A percentile compares a stretch with the other conserved stretches of the same genome.
Conservation (phyloP, 78 protist species). For the Dictyostelium firmibasis region DNA sequence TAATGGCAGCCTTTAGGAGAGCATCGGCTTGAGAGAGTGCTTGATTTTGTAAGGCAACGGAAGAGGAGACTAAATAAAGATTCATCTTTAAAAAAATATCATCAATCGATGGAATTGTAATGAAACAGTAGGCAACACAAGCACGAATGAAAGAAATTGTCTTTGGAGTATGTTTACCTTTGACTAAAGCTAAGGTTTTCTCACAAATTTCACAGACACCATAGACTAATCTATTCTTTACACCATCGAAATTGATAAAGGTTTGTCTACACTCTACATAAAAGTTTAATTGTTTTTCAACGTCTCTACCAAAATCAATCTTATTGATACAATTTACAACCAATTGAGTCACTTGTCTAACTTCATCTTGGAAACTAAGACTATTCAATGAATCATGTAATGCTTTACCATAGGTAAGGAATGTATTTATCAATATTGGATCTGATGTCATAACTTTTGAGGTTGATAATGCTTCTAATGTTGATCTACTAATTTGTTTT, state of each 20-base stretch:
- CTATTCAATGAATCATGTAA: conserved; percentile 89
- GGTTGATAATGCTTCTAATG: conserved; percentile 76
- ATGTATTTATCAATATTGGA: conserved; percentile 72
- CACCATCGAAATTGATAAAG: conserved; percentile 87
- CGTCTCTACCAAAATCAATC: conserved; percentile 85
- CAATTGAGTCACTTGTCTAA: conserved; percentile 80
- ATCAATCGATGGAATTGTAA: conserved; percentile 91
- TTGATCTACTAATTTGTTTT: conserved; percentile 69
- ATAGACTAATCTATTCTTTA: conserved; percentile 71
- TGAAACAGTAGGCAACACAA: conserved; percentile 85
- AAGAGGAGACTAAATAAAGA: conserved; percentile 67
- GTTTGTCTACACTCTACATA: conserved; percentile 87
- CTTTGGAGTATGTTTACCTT: conserved; percentile 85
- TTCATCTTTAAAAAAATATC: conserved; percentile 73
- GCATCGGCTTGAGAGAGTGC: conserved; percentile 91
- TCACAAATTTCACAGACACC: conserved; percentile 65
- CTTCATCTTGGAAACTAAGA: conserved; percentile 83
- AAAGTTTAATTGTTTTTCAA: conserved; percentile 88
- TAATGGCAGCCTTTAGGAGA: conserved; percentile 83
- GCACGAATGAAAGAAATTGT: conserved; percentile 87
- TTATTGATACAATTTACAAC: conserved; percentile 67
- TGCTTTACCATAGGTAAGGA: conserved; percentile 80
- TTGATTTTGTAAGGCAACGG: conserved; percentile 80
- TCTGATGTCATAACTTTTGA: conserved; percentile 65
- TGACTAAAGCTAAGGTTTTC: conserved; percentile 45